These are phyloP conservation scores for Coniochaeta sp. DNA, from an alignment of 2,329 filamentous ascomycete species.

Conservation along the genomic window DNA sequence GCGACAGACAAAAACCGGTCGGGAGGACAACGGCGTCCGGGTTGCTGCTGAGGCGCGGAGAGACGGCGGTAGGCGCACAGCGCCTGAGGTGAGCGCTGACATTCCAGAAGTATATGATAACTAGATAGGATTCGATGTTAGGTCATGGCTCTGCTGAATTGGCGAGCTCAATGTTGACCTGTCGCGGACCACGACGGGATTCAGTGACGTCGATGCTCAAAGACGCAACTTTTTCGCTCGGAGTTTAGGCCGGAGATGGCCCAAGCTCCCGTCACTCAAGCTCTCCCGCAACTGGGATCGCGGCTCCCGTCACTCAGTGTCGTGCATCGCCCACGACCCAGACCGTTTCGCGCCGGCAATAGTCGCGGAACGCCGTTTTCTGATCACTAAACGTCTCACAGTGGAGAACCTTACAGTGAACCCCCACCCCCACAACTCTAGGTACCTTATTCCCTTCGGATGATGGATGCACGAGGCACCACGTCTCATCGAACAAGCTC, in stretches of 20 bases:
- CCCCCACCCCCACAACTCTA: not conserved
- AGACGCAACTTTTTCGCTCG: not conserved
- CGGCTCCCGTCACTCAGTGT: not conserved
- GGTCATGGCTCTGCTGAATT: not conserved
- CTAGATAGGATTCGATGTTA: not conserved
- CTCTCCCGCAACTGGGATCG: no score
- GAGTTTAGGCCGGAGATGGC: not conserved
- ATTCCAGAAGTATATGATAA: not conserved
- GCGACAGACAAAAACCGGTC: conserved; percentile 15
- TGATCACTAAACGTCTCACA: not conserved
- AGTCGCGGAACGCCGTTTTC: not conserved
- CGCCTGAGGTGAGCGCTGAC: not conserved
- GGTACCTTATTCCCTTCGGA: not conserved
- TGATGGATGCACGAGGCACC: no score
- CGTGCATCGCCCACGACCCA: not conserved
- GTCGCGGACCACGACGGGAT: no score
- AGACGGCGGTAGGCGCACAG: not conserved
- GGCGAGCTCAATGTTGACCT: not conserved
- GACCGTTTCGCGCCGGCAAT: not conserved
- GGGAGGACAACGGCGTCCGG: not conserved
- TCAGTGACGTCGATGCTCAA: not conserved
- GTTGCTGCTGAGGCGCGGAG: not conserved
- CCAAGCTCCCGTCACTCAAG: not conserved
- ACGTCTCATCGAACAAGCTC: not conserved
- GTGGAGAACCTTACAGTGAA: not conserved